Evolutionary conservation across 2,329 filamentous ascomycete genomes (phyloP), one percentile per base, ranked within the genome.

Genomic region (Calonectria hawksworthii): DNA sequence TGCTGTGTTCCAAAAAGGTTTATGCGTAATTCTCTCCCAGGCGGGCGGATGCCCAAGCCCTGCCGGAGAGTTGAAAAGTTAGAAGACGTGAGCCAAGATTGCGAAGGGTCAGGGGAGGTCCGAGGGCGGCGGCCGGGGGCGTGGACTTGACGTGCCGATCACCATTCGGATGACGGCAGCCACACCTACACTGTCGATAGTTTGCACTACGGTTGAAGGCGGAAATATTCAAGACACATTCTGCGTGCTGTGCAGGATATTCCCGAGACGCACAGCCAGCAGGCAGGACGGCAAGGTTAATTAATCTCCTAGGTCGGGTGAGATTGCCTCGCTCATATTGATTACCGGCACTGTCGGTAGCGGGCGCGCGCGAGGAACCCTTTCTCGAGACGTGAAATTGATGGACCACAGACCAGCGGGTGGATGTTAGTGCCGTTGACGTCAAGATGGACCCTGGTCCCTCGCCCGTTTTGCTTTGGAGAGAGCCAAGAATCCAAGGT

Each of bases 61-160:
- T n/a, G 56, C n/a, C 56, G 56, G n/a, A 28, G 56, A 16, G 56
- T 16, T 63, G 56, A 30, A 63, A 63, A 63, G 36, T 44, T 64
- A 61, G 59, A 32, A 30, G 51, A 34, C 26, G 34, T 30, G 13
- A 18, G 26, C 23, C 23, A 44, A 59, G 38, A 50, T 69, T 51
- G 47, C 32, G 18, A 13, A 56, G 34, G 44, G 56, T 34, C 26
- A 26, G 44, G 36, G 52, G 52, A 21, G 32, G 56, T 64, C 56
- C 23, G 28, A 71, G 61, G 47, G 50, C 41, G 26, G 44, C 52
- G 44, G 4, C 38, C 30, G 32, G 52, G 51, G 61, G 44, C 52
- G 38, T 47, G 36, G n/a, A 41, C 28, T 50, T 65, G 61, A 32
- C n/a, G n/a, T 70, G 66, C 59, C 71, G 71, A 73, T 73, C 66